These are phyloP conservation scores for Monosporascus sp. DNA, from an alignment of 2,329 filamentous ascomycete genomes.

Conservation along the genomic window DNA sequence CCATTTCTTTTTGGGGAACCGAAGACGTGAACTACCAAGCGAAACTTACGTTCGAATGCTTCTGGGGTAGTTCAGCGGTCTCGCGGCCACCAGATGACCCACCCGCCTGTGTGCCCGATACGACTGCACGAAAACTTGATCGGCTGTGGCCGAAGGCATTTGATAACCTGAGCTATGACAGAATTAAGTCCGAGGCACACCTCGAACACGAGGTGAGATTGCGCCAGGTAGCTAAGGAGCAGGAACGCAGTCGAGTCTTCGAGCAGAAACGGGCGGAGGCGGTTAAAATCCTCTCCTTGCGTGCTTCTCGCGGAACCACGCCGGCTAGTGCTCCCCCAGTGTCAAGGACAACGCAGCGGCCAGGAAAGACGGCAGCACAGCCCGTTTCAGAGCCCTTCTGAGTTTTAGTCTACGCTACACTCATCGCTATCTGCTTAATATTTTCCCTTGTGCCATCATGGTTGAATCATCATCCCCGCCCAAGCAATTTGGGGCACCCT, in stretches of 20 bases:
- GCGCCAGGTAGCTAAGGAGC: conserved; percentile 39
- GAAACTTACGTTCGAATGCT: conserved; percentile 47
- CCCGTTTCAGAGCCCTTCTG: neutral
- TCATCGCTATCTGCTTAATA: too few relatives aligned
- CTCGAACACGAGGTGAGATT: conserved; percentile 39
- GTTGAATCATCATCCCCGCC: too few relatives aligned
- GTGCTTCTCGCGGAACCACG: conserved; percentile 9
- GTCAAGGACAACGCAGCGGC: conserved; percentile 1
- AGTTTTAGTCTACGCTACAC: neutral
- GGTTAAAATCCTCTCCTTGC: conserved; percentile 31
- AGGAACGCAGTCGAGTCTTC: conserved; percentile 44
- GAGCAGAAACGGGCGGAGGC: conserved; percentile 44
- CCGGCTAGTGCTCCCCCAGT: conserved; percentile 10
- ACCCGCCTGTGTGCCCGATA: conserved; percentile 32
- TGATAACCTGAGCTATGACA: conserved; percentile 37
- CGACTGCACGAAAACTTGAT: conserved; percentile 42
- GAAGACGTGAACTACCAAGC: conserved; percentile 34
- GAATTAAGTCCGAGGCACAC: conserved; percentile 37
- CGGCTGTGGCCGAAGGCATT: conserved; percentile 41
- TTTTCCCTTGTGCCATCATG: too few relatives aligned
- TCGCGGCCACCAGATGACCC: conserved; percentile 32
- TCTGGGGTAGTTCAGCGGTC: conserved; percentile 50
- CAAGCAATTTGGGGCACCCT: too few relatives aligned
- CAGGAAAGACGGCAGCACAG: neutral
- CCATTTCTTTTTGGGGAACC: conserved; percentile 64